Percentiles rank a stretch among this genome's conserved stretches.
Evolutionary conservation across 1,284 basidiomycete genomes (phyloP).

Genomic region (Porodaedalea pini): DNA sequence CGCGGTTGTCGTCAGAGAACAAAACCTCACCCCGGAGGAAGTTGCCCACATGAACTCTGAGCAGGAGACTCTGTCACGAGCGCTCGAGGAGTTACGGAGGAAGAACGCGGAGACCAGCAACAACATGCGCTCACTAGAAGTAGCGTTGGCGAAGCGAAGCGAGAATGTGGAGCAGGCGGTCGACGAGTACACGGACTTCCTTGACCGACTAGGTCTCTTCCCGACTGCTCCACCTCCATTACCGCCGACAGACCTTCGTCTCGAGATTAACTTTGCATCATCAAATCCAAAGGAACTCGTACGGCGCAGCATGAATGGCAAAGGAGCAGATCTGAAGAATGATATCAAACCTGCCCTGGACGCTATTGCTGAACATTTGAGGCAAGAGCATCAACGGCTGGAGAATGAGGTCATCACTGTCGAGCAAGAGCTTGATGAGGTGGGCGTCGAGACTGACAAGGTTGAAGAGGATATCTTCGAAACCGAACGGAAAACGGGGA

Average conservation of each 20-base stretch:
- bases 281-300: constrained; percentile 64
- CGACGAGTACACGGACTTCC: constrained; percentile 68
- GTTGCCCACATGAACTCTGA: constrained; percentile 84
- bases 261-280: constrained; percentile 73
- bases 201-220: constrained; percentile 71
- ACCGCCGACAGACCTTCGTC: constrained; percentile 63
- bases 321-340: constrained; percentile 63
- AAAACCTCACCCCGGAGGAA: constrained; percentile 84
- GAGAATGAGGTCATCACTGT: constrained; percentile 78
- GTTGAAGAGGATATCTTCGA: constrained; percentile 63
- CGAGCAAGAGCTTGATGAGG: constrained; percentile 71
- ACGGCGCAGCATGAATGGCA: constrained; percentile 20
- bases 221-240: constrained; percentile 66
- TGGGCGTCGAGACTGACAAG: constrained; percentile 68
- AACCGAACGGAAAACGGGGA: constrained; percentile 41
- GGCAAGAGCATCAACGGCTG: constrained; percentile 66
- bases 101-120: constrained; percentile 72
- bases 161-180: constrained; percentile 76
- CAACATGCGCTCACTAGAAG: constrained; percentile 69
- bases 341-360: constrained; percentile 71
- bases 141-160: constrained; percentile 71
- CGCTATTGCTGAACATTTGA: constrained; percentile 63
- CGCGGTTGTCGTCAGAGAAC: constrained; percentile 64
- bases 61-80: constrained; percentile 67
- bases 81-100: constrained; percentile 69